phyloP scores from a whole-genome alignment of 345 rosid species.

The Hypericum androsaemum region DNA sequence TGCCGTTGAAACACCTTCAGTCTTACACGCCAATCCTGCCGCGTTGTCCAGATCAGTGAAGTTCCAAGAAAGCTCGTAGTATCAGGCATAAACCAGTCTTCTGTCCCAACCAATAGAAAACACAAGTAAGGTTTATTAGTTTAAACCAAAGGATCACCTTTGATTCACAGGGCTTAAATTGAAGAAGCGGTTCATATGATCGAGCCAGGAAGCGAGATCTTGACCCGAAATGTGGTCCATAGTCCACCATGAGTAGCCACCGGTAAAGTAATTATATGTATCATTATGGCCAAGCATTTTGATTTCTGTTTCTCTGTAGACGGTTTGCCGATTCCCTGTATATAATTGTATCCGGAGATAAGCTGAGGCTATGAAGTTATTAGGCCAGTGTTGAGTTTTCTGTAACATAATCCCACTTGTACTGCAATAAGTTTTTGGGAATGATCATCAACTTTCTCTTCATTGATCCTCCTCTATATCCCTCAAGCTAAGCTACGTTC shows the following conservation, averaged over 20 bases:
- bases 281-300: constrained; percentile 1
- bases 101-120: not conserved
- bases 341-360: constrained; percentile 23
- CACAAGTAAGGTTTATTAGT: too few species aligned
- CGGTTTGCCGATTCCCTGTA: constrained; percentile 26
- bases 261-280: too few species aligned
- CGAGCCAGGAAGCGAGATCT: too few species aligned
- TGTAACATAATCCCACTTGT: constrained; percentile 32
- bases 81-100: constrained; percentile 6
- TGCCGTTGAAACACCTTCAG: constrained; percentile 31
- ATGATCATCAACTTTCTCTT: constrained; percentile 14
- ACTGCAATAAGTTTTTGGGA: constrained; percentile 36
- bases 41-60: constrained; percentile 70
- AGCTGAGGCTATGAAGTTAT: constrained; percentile 15
- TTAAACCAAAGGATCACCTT: too few species aligned
- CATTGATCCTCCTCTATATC: not conserved
- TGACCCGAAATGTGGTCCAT: too few species aligned
- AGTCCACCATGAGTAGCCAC: too few species aligned
- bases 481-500: not conserved
- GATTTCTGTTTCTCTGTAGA: constrained; percentile 12
- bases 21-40: constrained; percentile 79
- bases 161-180: too few species aligned
- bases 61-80: constrained; percentile 58
- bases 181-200: too few species aligned
- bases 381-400: constrained; percentile 20